Evolutionary conservation across 2,329 filamentous ascomycete species (phyloP), one percentile per base, ranked within the genome.

Genomic region (Hypomyces perniciosus): DNA sequence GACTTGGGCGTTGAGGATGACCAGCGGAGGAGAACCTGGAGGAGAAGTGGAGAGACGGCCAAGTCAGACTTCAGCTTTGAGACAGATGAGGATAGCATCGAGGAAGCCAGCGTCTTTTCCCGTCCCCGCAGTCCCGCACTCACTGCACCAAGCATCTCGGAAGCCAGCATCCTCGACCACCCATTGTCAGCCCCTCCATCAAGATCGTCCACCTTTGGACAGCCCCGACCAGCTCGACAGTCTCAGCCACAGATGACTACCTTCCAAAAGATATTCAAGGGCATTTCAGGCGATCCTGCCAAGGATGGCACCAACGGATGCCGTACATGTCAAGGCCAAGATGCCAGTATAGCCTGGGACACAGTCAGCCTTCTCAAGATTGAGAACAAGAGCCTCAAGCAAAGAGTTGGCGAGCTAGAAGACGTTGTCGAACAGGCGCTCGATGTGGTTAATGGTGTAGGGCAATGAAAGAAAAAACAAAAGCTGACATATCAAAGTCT

Each of bases 361-460:
- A 83, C 82, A 4, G 81, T 83, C n/a, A 74, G 75, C 47, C 55
- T 84, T 43, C 65, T 85, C 52, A 71, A 79, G 37, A 78, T 80
- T 43, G 83, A 86, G 69, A 86, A 86, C 57, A 76, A 71, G 59
- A 74, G 75, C 7, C 64, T 86, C 45, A 85, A 85, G 69, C 71
- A 74, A 37, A 69, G 80, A 20, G 79, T 86, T 4, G 72, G 74
- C 13, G 72, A 80, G 57, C 64, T 86, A 3, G 82, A 86, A 66
- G 72, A 68, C 3, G 80, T 75, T 4, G 76, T 86, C 5, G 82
- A 85, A 34, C 76, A 76, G 6, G 82, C 80, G 2, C 64, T 86
- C 49, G 81, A 84, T 59, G 68, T 71, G 44, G 78, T 81, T n/a
- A 79, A 79, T 43, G 78, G 79, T 6, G 65, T 83, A 51, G 73